A percentile compares a stretch with the other conserved stretches of the same genome.
These are phyloP conservation scores for Sonneratia caseolaris DNA, from an alignment of 345 rosid genomes.

Conservation along the genomic window DNA sequence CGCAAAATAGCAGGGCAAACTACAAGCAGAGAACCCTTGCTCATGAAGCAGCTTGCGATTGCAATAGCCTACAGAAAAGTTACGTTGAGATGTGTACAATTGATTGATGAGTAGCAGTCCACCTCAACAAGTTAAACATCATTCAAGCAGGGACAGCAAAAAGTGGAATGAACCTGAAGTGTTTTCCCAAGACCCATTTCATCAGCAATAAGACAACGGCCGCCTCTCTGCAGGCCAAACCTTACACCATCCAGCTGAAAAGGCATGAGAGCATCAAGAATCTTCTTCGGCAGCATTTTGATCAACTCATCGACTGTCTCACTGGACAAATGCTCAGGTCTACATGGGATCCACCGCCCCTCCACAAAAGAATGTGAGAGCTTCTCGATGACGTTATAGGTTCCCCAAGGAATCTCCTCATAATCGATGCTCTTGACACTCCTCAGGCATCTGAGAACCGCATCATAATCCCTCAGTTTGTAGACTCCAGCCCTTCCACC, in stretches of 20 bases:
- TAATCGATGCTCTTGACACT: constrained; percentile 40
- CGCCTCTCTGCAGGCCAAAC: constrained; percentile 79
- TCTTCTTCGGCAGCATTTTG: constrained; percentile 44
- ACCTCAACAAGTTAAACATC: not conserved
- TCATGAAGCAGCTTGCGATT: constrained; percentile 75
- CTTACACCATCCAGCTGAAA: constrained; percentile 82
- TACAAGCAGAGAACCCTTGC: constrained; percentile 71
- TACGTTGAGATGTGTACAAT: not conserved
- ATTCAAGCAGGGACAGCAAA: not conserved
- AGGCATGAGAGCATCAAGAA: constrained; percentile 58
- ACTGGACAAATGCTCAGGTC: constrained; percentile 66
- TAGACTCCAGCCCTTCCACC: constrained; percentile 79
- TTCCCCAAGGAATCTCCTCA: constrained; percentile 70
- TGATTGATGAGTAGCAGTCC: not conserved
- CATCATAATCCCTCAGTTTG: constrained; percentile 57
- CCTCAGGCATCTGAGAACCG: constrained; percentile 52
- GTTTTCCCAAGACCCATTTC: constrained; percentile 99
- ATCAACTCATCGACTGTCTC: constrained; percentile 55
- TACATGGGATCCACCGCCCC: constrained; percentile 64
- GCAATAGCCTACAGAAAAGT: constrained; percentile 59
- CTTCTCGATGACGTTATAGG: constrained; percentile 59
- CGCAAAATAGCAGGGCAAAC: constrained; percentile 95
- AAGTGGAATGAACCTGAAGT: constrained; percentile 46
- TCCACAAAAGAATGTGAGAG: constrained; percentile 42
- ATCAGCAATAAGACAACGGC: constrained; percentile 90